These are phyloP conservation scores for Sarcomyxa edulis DNA, from an alignment of 768 basidiomycete species.

Conservation along the genomic window DNA sequence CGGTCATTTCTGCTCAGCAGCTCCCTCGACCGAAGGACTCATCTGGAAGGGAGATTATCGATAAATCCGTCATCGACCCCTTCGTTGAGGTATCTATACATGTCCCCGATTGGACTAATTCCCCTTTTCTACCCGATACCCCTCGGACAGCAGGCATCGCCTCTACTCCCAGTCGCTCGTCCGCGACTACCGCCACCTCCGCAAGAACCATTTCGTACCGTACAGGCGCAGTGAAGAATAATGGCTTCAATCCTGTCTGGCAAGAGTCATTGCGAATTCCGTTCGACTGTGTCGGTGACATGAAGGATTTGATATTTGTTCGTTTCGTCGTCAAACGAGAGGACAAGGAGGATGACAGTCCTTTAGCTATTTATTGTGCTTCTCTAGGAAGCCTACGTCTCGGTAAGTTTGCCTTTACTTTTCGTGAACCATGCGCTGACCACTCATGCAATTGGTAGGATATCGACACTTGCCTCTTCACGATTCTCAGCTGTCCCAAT, in stretches of 20 bases:
- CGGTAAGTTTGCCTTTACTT: constrained; percentile 38
- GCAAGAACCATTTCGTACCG: constrained; percentile 45
- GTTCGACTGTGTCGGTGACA: constrained; percentile 72
- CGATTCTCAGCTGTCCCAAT: constrained; percentile 83
- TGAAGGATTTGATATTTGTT: constrained; percentile 85
- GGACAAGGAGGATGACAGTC: constrained; percentile 52
- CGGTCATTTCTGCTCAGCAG: constrained; percentile 85
- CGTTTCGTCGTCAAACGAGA: constrained; percentile 73
- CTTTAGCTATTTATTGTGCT: constrained; percentile 73
- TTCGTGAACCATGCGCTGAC: constrained; percentile 1
- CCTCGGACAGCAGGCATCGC: constrained; percentile 3
- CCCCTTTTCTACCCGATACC: constrained; percentile 14
- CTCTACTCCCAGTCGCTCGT: constrained; percentile 6
- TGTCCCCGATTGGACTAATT: constrained; percentile 66
- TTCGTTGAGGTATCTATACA: constrained; percentile 75
- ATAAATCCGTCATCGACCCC: constrained; percentile 59
- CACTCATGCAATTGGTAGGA: too few species aligned
- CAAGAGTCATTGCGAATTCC: constrained; percentile 65
- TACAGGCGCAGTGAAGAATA: constrained; percentile 75
- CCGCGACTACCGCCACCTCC: constrained; percentile 19
- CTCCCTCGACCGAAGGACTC: constrained; percentile 75
- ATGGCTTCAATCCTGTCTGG: constrained; percentile 94
- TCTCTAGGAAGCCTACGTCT: constrained; percentile 69
- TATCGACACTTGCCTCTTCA: constrained; percentile 93
- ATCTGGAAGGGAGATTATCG: constrained; percentile 57